These are phyloP conservation scores for Amorphotheca resinae DNA, from an alignment of 495 filamentous ascomycete species.

Conservation along the genomic window DNA sequence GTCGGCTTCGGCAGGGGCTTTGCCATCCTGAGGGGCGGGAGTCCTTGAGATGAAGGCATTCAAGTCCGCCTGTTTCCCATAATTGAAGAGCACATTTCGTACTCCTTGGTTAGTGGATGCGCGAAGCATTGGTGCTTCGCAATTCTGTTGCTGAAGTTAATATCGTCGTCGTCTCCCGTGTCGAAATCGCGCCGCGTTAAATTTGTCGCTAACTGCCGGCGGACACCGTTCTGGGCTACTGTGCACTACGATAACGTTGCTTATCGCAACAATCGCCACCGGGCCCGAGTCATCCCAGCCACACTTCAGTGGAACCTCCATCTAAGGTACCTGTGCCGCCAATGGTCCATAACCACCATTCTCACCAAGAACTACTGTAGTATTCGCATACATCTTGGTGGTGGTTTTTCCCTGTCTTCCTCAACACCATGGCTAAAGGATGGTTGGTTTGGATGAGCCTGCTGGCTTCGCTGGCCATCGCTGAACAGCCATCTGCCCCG, in stretches of 20 bases:
- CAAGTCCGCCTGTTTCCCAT: background rate
- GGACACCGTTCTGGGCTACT: no score
- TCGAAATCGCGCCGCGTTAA: no score
- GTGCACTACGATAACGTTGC: no score
- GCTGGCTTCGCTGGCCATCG: constrained; percentile 23
- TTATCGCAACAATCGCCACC: background rate
- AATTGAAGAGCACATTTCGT: background rate
- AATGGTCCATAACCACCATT: no score
- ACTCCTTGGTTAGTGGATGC: background rate
- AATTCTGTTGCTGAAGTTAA: background rate
- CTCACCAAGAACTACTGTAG: no score
- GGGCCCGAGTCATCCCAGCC: no score
- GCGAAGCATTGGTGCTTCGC: background rate
- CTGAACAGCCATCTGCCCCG: constrained; percentile 69
- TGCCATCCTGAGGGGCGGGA: background rate
- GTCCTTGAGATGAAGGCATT: background rate
- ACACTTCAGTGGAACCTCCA: no score
- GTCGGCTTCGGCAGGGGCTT: background rate
- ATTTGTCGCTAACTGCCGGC: background rate
- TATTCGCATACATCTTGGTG: no score
- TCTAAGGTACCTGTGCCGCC: no score
- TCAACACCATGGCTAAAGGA: constrained; percentile 17
- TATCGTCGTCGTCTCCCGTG: background rate
- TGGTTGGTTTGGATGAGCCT: constrained; percentile 6
- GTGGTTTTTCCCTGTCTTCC: background rate